Evolutionary conservation across 2,329 filamentous ascomycete genomes (phyloP), one percentile per base, ranked within the genome.

Genomic region (Trichoderma koningii): DNA sequence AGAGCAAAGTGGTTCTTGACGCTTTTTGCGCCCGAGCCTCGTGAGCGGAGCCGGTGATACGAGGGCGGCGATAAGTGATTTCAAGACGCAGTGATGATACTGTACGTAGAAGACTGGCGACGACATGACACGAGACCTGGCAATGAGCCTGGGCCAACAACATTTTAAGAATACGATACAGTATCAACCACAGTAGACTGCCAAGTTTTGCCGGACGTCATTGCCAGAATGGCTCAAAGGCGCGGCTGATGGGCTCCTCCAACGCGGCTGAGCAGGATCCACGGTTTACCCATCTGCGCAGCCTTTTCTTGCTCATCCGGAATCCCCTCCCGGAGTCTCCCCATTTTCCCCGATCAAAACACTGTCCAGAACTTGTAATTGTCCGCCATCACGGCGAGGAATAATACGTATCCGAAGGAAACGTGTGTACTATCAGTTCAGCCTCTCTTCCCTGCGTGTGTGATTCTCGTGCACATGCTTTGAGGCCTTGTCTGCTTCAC

Each of bases 281-380:
- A 38, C 34, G 34, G 34, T 38, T 38, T 38, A 38, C 34, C 34
- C 34, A 38, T 9, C 34, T 23, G 34, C 12, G 10, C 10, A 38
- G 34, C 17, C 10, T 5, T 26, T 52, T 52, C 7, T 17, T 52
- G 48, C 52, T 42, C 34, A 34, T 55, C 34, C 52, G 52, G 52
- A 55, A 55, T 55, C 19, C 34, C 52, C 52, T 55, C 52, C 52
- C 52, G 52, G n/a, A 21, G 14, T 23, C 21, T 3, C 52, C 34
- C 52, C 52, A 55, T 41, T 55, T 55, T 28, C 52, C 30, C 52
- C 26, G 28, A 55, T n/a, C 50, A 26, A 34, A 12, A 30, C 50
- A 34, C 50, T 23, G 34, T 52, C 17, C 50, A 19, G 28, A 6
- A 52, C 34, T 19, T 34, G 50, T 52, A 52, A 34, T 52, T 52